A percentile compares a stretch with the other conserved stretches of the same genome.
phyloP scores from a whole-genome alignment of 2,329 filamentous ascomycete species.

The Aspergillus viridinutans region DNA sequence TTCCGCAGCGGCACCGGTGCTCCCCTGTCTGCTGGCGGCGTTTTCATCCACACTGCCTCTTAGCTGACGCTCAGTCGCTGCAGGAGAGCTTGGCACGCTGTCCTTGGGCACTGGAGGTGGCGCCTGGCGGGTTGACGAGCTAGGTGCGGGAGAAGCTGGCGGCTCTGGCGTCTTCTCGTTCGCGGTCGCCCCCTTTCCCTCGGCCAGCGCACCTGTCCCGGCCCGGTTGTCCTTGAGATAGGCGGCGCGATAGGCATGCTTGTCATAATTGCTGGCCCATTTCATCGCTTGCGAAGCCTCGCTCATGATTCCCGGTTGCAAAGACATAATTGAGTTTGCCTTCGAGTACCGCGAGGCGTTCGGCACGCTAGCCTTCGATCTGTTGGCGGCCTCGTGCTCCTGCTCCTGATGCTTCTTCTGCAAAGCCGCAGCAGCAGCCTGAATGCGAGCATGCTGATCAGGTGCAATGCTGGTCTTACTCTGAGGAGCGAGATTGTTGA shows the following conservation, averaged over 20 bases:
- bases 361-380: constrained; percentile 52
- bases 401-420: constrained; percentile 65
- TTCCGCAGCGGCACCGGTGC: constrained; percentile 20
- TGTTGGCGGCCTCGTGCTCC: constrained; percentile 47
- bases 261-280: constrained; percentile 94
- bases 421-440: constrained; percentile 81
- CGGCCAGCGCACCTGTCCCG: constrained; percentile 60
- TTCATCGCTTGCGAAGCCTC: constrained; percentile 94
- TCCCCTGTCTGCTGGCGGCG: constrained; percentile 9
- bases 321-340: constrained; percentile 83
- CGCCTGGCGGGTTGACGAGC: constrained; percentile 25
- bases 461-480: constrained; percentile 84
- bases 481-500: constrained; percentile 47
- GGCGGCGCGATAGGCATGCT: constrained; percentile 76
- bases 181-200: constrained; percentile 34
- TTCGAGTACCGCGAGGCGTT: constrained; percentile 59
- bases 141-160: constrained; percentile 18
- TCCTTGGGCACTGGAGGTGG: constrained; percentile 32
- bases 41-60: constrained; percentile 16
- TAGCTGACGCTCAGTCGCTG: constrained; percentile 21
- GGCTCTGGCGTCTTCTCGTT: constrained; percentile 26
- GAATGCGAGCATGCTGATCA: constrained; percentile 89
- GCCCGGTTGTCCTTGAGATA: constrained; percentile 72
- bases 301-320: constrained; percentile 77
- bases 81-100: constrained; percentile 22